Evolutionary conservation across 768 basidiomycete species (phyloP).

Genomic region (Russula emetica): DNA sequence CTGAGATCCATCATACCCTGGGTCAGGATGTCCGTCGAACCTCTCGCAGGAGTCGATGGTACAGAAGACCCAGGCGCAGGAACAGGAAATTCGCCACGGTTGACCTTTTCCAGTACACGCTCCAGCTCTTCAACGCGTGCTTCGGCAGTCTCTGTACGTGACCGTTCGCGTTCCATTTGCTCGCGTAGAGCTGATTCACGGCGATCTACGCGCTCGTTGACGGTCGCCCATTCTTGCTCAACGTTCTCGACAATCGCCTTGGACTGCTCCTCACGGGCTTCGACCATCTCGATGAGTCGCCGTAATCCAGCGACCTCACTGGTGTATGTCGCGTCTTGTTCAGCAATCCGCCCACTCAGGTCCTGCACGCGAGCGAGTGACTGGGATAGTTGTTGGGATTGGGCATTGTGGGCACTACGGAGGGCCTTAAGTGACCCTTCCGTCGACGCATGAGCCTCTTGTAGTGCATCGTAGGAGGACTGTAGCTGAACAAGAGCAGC

Average conservation of each 20-base stretch:
- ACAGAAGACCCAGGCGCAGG: constrained; percentile 42
- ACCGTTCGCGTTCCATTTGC: constrained; percentile 68
- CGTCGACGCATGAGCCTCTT: too few relatives aligned
- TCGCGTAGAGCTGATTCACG: constrained; percentile 64
- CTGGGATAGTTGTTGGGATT: too few relatives aligned
- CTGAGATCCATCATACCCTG: constrained; percentile 68
- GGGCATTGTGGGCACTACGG: constrained; percentile 63
- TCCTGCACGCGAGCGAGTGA: too few relatives aligned
- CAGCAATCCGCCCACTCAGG: constrained; percentile 74
- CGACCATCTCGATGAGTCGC: constrained; percentile 77
- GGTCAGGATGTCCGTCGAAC: constrained; percentile 42
- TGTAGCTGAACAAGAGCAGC: constrained; percentile 74
- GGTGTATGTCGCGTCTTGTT: constrained; percentile 78
- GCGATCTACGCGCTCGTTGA: constrained; percentile 64
- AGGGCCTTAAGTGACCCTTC: too few relatives aligned
- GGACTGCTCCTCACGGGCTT: constrained; percentile 81
- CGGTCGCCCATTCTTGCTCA: constrained; percentile 75
- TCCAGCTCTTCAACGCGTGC: constrained; percentile 59
- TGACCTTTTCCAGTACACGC: constrained; percentile 66
- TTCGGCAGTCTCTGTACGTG: constrained; percentile 66
- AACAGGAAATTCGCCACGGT: constrained; percentile 63
- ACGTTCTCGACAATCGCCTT: constrained; percentile 78
- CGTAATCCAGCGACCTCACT: constrained; percentile 70
- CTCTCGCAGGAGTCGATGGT: constrained; percentile 46
- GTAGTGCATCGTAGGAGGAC: constrained; percentile 71